Base-by-base conservation (phyloP, 768 basidiomycete genomes). In the Podaxis rugospora region DNA sequence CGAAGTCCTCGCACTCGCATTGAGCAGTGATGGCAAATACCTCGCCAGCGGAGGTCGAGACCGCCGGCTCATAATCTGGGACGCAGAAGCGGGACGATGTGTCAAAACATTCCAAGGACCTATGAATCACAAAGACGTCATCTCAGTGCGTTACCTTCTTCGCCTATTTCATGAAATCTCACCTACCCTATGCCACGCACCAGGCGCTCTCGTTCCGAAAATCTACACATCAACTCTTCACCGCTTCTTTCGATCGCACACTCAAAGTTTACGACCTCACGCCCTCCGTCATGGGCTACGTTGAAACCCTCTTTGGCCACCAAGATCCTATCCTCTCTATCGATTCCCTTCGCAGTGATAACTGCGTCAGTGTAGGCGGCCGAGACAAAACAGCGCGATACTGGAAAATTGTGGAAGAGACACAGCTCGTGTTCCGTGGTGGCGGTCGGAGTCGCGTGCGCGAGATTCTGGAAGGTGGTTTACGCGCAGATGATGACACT, bases 381-480 rank as follows among this genome's bases (percentile, higher is more conserved):
- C 80, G 94, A 36, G 97, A 99, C 77, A 89, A 93, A 70, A 97
- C 95, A 0, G 83, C 88, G 62, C 82, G 97, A 37, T 98, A 85
- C 75, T 99, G 96, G 96, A 98, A 98, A 76, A 90, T 98, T 55
- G 85, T 87, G 39, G 96, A 99, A 56, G 95, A 98, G 73, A 92
- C 84, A 11, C 96, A 98, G 69, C 80, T 99, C 25, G 95, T 99
- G 5, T 98, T 98, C 69, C 84, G 97, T 39, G 97, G 96, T 25
- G 97, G 97, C n/a, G 94, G 90, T 4, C 82, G 85, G 66, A 95
- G 89, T 74, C 83, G 83, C 37, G 79, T 92, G 65, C 78, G 90
- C 57, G 90, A 93, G 69, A 84, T 92, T 6, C 69, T 95, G 27
- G 95, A 96, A 64, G 91, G 92, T 0, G 86, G 85, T 11, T 76